A percentile compares a stretch with the other conserved stretches of the same genome.
These are phyloP conservation scores for Globomyces pollinis-pini DNA, from an alignment of 192 early-diverging fungal genomes.

Conservation along the genomic window DNA sequence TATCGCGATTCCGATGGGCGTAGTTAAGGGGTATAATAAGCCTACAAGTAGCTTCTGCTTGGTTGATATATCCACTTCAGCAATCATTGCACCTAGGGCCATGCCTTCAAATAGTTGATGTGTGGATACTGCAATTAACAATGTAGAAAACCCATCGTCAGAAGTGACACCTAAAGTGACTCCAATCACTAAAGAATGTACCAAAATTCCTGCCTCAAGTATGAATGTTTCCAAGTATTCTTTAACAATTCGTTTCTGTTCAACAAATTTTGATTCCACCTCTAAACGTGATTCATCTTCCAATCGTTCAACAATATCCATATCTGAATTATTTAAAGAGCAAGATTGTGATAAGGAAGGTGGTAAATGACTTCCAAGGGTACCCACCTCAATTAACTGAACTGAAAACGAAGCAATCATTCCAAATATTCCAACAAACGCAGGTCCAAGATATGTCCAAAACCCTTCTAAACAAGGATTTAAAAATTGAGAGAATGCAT, in stretches of 20 bases:
- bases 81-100: slow-evolving; percentile 27
- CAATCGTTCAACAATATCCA: background rate
- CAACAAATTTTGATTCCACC: background rate
- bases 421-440: slow-evolving; percentile 27
- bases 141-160: slow-evolving; percentile 18
- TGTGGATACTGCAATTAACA: slow-evolving; percentile 38
- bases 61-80: slow-evolving; percentile 9
- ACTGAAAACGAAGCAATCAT: slow-evolving; percentile 23
- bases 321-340: background rate
- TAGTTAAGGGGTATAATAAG: slow-evolving; percentile 2
- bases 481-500: slow-evolving; percentile 6
- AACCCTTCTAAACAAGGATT: background rate
- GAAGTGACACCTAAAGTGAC: slow-evolving; percentile 30
- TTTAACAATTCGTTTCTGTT: background rate
- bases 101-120: slow-evolving; percentile 42
- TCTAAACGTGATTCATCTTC: no score
- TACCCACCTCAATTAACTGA: slow-evolving; percentile 20
- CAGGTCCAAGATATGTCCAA: background rate
- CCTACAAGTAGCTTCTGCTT: background rate
- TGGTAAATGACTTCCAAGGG: slow-evolving; percentile 9
- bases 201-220: slow-evolving; percentile 37
- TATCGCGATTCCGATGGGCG: background rate
- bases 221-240: slow-evolving; percentile 13
- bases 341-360: background rate
- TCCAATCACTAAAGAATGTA: slow-evolving; percentile 46